Conservation (phyloP, 1,284 basidiomycete genomes). For the Trichosporon asahii region DNA sequence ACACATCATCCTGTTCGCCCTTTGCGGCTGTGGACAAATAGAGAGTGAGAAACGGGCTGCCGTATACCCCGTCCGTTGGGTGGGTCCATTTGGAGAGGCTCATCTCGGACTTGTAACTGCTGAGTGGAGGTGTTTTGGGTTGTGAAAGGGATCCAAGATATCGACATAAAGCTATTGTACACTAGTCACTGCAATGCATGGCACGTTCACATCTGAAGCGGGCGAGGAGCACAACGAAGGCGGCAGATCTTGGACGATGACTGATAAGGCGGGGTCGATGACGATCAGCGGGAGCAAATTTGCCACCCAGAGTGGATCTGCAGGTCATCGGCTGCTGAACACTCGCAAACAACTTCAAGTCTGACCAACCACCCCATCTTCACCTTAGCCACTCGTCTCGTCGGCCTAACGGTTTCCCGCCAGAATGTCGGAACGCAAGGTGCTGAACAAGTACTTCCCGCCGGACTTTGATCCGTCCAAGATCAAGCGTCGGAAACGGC, state of each 20-base stretch:
- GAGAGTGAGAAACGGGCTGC: slow-evolving; percentile 9
- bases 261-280: neutral
- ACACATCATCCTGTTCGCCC: neutral
- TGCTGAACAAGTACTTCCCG: slow-evolving; percentile 64
- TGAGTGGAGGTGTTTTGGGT: slow-evolving; percentile 9
- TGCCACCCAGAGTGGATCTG: neutral
- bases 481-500: slow-evolving; percentile 77
- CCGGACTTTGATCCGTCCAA: slow-evolving; percentile 95
- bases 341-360: neutral
- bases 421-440: slow-evolving; percentile 79
- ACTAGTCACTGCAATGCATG: slow-evolving; percentile 33
- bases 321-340: neutral
- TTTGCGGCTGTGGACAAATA: neutral
- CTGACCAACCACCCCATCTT: neutral
- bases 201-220: slow-evolving; percentile 24
- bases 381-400: neutral
- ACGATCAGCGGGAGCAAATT: neutral
- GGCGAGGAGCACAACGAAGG: neutral
- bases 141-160: slow-evolving; percentile 13
- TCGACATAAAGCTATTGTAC: slow-evolving; percentile 21
- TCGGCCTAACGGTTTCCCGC: slow-evolving; percentile 10
- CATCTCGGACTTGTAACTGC: slow-evolving; percentile 1
- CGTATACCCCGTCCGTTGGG: slow-evolving; percentile 7
- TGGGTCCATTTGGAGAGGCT: slow-evolving; percentile 9
- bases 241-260: too few relatives aligned